Percentiles rank a stretch among this genome's conserved stretches.
Evolutionary conservation across 345 rosid genomes (phyloP).

Genomic region (Hevea brasiliensis): DNA sequence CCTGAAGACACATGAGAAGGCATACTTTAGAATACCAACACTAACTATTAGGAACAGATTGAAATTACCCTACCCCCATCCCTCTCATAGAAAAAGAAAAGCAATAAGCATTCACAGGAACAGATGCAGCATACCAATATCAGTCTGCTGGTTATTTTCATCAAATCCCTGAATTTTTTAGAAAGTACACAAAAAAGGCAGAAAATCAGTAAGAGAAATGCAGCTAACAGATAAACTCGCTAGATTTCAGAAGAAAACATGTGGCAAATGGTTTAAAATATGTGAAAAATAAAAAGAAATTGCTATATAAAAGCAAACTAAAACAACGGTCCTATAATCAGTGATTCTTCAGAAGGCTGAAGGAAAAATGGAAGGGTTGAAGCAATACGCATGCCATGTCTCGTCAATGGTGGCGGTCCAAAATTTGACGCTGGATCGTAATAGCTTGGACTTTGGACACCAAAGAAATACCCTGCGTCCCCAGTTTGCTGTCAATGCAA

Average conservation of each 20-base stretch:
- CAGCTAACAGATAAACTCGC: neutral
- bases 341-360: neutral
- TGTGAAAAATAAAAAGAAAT: neutral
- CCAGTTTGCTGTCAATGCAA: neutral
- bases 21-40: slow-evolving; percentile 5
- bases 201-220: neutral
- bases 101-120: neutral
- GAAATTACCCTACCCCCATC: neutral
- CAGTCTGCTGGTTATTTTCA: slow-evolving; percentile 50
- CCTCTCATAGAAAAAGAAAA: too few relatives aligned
- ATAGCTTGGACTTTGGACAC: neutral
- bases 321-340: neutral
- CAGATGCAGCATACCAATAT: slow-evolving; percentile 49
- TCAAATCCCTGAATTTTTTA: slow-evolving; percentile 44
- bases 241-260: neutral
- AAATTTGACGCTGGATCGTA: slow-evolving; percentile 13
- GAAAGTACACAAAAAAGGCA: neutral
- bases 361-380: neutral
- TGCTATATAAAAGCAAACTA: neutral
- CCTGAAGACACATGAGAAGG: slow-evolving; percentile 41
- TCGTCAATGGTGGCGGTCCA: neutral
- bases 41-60: neutral
- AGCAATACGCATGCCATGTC: neutral
- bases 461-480: neutral
- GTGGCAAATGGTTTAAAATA: neutral